Base-by-base conservation (phyloP, 2,329 filamentous ascomycete genomes). In the Thermochaetoides dissita region DNA sequence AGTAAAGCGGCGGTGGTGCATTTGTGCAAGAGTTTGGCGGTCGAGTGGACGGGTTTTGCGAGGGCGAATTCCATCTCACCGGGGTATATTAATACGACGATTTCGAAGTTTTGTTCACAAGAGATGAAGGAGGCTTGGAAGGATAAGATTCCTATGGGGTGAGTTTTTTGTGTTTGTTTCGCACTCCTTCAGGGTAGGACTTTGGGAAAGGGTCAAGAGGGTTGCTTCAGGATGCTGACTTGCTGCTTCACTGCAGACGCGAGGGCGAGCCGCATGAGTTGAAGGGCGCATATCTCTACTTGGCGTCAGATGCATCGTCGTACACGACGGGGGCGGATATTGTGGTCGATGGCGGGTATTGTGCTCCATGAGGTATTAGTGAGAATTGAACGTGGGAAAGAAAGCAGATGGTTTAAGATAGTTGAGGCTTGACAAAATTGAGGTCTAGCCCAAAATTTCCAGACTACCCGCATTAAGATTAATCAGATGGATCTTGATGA, bases 231-330 rank as follows among this genome's bases (percentile, higher is more conserved):
- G 4, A 32, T 31, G 17, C 7, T 24, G 17, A 24, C 17, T 24
- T 24, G 17, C 17, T 24, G 17, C 17, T 24, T 33, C 30, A 11
- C 38, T 8, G 39, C 34, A 74, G 76, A 38, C 73, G 85, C 50
- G 80, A 87, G 56, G 85, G 81, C 8, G 68, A 78, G 49, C 66
- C 75, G 3, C 72, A 76, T 46, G 85, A 94, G 66, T 68, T 93
- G 52, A 88, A 89, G 66, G 86, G 84, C 12, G 81, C 81, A 11
- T 94, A 83, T 59, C 63, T 93, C 38, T 91, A 87, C 61, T 67
- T 93, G 43, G 81, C 83, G 11, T 84, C 79, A 10, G 84, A 93
- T 60, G 84, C 84, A 4, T 75, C 80, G n/a, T 83, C 77, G 41
- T 93, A 86, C 63, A 86, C 81, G 11, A 93, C 84, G 7, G 85